A percentile compares a stretch with the other conserved stretches of the same genome.
Evolutionary conservation across 257 asterid species (phyloP).

Genomic region (Rauvolfia tetraphylla): DNA sequence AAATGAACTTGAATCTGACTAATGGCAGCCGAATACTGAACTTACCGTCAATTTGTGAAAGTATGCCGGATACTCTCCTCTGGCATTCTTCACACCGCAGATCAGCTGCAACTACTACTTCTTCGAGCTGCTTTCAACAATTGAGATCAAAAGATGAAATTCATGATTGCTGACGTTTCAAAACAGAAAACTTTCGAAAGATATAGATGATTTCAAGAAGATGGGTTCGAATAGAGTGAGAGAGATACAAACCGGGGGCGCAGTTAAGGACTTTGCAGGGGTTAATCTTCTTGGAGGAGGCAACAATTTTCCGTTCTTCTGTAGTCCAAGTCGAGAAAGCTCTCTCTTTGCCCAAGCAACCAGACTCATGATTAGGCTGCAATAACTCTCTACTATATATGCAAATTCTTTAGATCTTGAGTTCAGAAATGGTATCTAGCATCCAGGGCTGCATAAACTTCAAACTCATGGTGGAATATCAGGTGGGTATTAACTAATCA

Average conservation of each 20-base stretch:
- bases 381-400: background rate
- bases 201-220: background rate
- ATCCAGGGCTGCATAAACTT: conserved; percentile 7
- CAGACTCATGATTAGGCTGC: conserved; percentile 20
- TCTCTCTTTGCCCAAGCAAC: conserved; percentile 39
- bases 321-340: conserved; percentile 21
- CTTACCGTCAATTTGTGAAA: conserved; percentile 30
- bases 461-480: background rate
- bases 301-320: conserved; percentile 22
- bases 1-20: background rate
- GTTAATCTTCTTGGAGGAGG: conserved; percentile 19
- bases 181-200: background rate
- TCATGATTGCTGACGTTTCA: background rate
- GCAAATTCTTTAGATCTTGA: conserved; percentile 4
- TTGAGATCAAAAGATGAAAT: background rate
- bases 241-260: conserved; percentile 19
- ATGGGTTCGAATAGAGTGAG: background rate
- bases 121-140: conserved; percentile 14
- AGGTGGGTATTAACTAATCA: background rate
- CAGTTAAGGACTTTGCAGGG: conserved; percentile 5
- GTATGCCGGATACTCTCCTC: conserved; percentile 26
- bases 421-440: background rate
- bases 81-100: conserved; percentile 28
- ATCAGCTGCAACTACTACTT: conserved; percentile 31
- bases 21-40: background rate